Evolutionary conservation across 1,284 basidiomycete genomes (phyloP), one percentile per base, ranked within the genome.

Genomic region (Caloboletus firmus): DNA sequence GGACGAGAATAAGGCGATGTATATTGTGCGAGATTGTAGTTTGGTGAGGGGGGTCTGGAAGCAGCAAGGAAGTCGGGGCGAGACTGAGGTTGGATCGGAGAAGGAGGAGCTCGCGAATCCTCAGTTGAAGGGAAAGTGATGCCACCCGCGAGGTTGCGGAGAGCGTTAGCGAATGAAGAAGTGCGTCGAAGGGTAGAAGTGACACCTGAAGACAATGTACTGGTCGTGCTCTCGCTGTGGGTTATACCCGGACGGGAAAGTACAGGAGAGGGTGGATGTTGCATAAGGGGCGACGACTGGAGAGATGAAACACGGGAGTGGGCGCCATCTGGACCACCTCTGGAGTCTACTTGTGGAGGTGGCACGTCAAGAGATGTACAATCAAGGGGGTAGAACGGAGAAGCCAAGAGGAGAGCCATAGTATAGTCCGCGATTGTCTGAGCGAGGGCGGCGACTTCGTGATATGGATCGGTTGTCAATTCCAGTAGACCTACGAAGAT

Each of bases 381-480:
- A 36, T 87, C 82, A 1, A 95, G 79, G 28, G 82, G 76, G 13
- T 85, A 83, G 66, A 98, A 94, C 0, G 93, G 89, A 15, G 91
- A 94, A 61, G 94, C 91, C 22, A 98, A 76, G 15, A 99, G 80
- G 12, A 95, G 79, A 0, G 94, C 94, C 71, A 92, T 85, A 63
- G 98, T 82, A 66, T 95, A 97, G 73, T 99, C 96, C 43, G 95
- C 83, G 20, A 98, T 87, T 0, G 93, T 96, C 65, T 91, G 88
- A 0, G 95, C 95, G 65, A 93, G 84, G 8, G 89, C 86, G 0
- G 93, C 89, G 5, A 99, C 94, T 68, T 98, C 95, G 45, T 89
- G 85, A 67, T 96, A 93, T 0, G 95, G 91, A 66, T 99, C 97
- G 11, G 90, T 89, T 1, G 93, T 93, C 11, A 99, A 79, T 71